Conservation (phyloP, 2,329 filamentous ascomycete genomes). For the Talaromyces sp. region DNA sequence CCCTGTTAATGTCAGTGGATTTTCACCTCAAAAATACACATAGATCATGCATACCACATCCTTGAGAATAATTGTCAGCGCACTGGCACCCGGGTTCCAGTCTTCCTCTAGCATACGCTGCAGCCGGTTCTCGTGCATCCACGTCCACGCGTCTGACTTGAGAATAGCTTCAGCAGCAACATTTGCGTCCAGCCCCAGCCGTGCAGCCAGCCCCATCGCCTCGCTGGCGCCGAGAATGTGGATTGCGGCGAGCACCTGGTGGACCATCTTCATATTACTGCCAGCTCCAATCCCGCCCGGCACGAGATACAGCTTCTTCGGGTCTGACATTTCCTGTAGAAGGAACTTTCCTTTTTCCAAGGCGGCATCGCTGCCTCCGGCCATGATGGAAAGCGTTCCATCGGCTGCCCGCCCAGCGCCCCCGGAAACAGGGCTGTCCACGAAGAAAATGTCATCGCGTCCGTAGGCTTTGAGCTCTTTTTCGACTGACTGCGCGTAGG, state of each 20-base stretch:
- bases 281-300: conserved; percentile 55
- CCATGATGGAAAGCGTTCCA: conserved; percentile 71
- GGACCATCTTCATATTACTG: conserved; percentile 58
- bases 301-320: conserved; percentile 57
- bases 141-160: conserved; percentile 48
- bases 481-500: conserved; percentile 57
- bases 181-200: conserved; percentile 48
- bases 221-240: conserved; percentile 58
- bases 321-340: conserved; percentile 56
- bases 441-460: conserved; percentile 58
- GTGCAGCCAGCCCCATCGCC: conserved; percentile 54
- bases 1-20: conserved; percentile 27
- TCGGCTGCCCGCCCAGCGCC: conserved; percentile 63
- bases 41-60: conserved; percentile 38
- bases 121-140: conserved; percentile 57
- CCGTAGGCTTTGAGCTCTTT: conserved; percentile 50
- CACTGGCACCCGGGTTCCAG: conserved; percentile 52
- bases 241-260: conserved; percentile 58
- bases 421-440: conserved; percentile 69
- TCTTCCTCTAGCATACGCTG: conserved; percentile 50
- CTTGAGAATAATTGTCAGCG: conserved; percentile 56
- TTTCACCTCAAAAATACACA: not conserved
- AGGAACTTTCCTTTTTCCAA: conserved; percentile 54
- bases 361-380: conserved; percentile 53
- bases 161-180: conserved; percentile 41